Base-by-base conservation (phyloP, 768 basidiomycete species). In the Kwoniella heveanensis region DNA sequence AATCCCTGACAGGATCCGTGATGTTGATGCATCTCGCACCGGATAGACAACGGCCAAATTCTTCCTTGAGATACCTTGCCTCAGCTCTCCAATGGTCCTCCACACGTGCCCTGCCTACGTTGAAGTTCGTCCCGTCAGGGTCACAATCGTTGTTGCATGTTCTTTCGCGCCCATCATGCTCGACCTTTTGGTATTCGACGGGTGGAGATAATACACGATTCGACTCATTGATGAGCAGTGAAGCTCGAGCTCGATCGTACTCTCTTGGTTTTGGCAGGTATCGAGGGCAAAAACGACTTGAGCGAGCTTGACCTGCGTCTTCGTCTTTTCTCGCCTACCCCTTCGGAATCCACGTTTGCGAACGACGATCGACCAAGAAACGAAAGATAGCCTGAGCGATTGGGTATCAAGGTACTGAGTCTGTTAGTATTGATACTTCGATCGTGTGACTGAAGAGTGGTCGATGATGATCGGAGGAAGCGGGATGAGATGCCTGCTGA, bases 401-500 rank as follows among this genome's bases (percentile, higher is more conserved):
- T 57, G 7, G 55, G 55, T 19, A 57, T 2, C 10, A 57, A 21
- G 19, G 55, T 57, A 47, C 55, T 57, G 25, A 57, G 26, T 19
- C 55, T 57, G 19, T 44, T 10, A 4, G 39, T 10, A 17, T 9
- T 44, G 39, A 36, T 36, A 13, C 6, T 36, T 36, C 32, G 32
- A 36, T 44, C 19, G 10, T 17, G 39, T 9, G 26, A 25, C 29
- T 2, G 5, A 27, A 15, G n/a, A 0, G 39, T 9, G 19, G 55
- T 47, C 7, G 13, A 27, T 25, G 32, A 0, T 25, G 37, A 27
- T 8, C 19, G 32, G 19, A 9, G n/a, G 15, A 53, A n/a, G 8
- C 52, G 27, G 19, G 55, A 57, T 29, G 55, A 57, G 6, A 57
- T 24, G 6, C 55, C 55, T 27, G 55, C 55, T 25, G 84, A 83